Evolutionary conservation across 192 early-diverging fungal species (phyloP).

Genomic region (Paraglomus occultum): DNA sequence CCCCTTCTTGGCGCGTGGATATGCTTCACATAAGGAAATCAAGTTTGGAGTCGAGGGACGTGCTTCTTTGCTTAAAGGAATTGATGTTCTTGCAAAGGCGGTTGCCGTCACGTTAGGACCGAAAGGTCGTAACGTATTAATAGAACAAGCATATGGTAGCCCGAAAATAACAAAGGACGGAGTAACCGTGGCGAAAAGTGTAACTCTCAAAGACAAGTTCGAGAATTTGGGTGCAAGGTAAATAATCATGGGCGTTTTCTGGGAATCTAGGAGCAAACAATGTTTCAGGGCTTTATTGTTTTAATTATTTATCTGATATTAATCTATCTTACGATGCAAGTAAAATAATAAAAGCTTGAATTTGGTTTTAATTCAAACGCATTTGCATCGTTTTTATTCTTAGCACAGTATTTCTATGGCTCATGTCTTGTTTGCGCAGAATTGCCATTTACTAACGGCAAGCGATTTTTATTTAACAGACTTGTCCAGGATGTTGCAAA

Average conservation of each 20-base stretch:
- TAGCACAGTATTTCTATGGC: neutral
- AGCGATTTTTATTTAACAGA: conserved; percentile 35
- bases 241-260: neutral
- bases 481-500: conserved; percentile 99
- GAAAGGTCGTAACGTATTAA: conserved; percentile 98
- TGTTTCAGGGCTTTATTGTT: too few relatives aligned
- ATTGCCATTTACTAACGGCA: neutral
- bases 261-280: neutral
- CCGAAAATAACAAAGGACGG: conserved; percentile 99
- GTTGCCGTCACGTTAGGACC: conserved; percentile 99
- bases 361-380: too few relatives aligned
- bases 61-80: conserved; percentile 88
- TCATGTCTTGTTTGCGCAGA: neutral
- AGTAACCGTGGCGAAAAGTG: conserved; percentile 98
- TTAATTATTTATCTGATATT: too few relatives aligned
- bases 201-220: conserved; percentile 96
- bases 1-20: conserved; percentile 45
- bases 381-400: neutral
- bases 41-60: conserved; percentile 95
- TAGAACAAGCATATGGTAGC: conserved; percentile 95
- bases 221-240: conserved; percentile 97
- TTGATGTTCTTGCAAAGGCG: conserved; percentile 95
- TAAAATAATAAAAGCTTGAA: too few relatives aligned
- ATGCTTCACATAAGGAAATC: conserved; percentile 96
- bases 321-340: too few relatives aligned